Evolutionary conservation across 2,329 filamentous ascomycete species (phyloP).

Genomic region (Chrysoporthe deuterocubensis): DNA sequence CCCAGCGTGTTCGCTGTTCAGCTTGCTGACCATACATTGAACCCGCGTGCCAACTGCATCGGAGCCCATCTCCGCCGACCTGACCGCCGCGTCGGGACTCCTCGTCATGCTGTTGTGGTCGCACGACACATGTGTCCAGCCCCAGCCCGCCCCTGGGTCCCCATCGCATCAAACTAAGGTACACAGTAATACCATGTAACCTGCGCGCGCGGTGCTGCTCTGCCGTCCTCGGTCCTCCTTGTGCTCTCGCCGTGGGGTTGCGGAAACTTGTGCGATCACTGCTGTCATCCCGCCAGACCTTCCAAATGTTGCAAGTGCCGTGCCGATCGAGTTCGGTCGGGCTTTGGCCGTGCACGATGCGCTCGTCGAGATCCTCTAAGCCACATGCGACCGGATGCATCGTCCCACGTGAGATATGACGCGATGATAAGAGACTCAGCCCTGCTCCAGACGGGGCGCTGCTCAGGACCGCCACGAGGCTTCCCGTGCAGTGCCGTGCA

Average conservation of each 20-base stretch:
- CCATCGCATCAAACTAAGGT: too few relatives aligned
- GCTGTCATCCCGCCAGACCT: conserved; percentile 1
- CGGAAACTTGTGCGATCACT: not conserved
- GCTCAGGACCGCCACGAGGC: not conserved
- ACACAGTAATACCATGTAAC: not conserved
- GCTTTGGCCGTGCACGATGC: not conserved
- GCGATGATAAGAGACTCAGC: conserved; percentile 3
- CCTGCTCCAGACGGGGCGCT: not conserved
- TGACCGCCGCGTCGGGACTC: not conserved
- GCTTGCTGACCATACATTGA: conserved; percentile 3
- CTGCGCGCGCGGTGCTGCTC: not conserved
- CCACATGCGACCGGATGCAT: not conserved
- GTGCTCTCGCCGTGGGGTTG: not conserved
- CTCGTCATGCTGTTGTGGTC: conserved; percentile 1
- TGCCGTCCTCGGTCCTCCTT: not conserved
- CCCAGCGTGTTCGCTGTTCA: not conserved
- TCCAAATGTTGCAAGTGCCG: conserved; percentile 8
- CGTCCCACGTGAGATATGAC: conserved; percentile 1
- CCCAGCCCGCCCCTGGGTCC: not conserved
- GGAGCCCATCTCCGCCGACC: conserved; percentile 7
- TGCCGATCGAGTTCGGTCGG: conserved; percentile 4
- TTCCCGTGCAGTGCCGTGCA: conserved; percentile 1
- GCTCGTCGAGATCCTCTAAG: not conserved
- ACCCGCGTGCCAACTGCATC: conserved; percentile 5
- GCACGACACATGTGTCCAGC: not conserved